Evolutionary conservation across 805 yeast genomes (phyloP), one percentile per base, ranked within the genome.

Genomic region (Ogataea paraovalis): DNA sequence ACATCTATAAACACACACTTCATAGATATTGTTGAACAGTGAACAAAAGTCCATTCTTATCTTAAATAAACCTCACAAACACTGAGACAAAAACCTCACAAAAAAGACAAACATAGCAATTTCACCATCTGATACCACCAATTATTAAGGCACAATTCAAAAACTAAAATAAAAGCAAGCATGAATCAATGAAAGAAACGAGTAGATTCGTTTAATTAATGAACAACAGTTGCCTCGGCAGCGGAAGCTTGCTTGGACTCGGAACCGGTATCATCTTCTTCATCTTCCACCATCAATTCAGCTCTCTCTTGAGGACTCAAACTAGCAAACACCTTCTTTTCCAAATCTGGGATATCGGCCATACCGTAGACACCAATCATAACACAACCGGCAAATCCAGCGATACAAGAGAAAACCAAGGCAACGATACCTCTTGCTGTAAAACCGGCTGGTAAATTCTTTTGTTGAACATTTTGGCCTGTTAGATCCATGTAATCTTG

Each of bases 381-480:
- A 47, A 71, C 73, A 69, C 91, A 71, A 68, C 99, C 99, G 18
- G 88, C 68, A 53, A 88, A 64, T 62, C 94, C 99, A 43, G 96
- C 79, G 57, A 92, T 61, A 74, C 87, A 80, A 6, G 97, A 88
- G 76, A 94, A 92, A 18, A 85, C 92, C 67, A 94, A 72, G 12
- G 98, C 98, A 45, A 92, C 96, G 65, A 85, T 83, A 74, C 99
- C 99, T 64, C 85, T 83, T 48, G 96, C 87, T 43, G 98, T 92
- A 79, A 94, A 94, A 18, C 97, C 97, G 40, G 75, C 64, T 41
- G 98, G 98, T 60, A 94, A 77, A 38, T 69, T 57, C 54, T 73
- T 71, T 30, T 55, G 72, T 71, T 91, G 97, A 36, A 76, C 73
- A 64, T 85, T 83, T 71, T 88, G 81, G 52, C 95, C 95, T 10